Percentiles rank a stretch among this genome's conserved stretches.
Evolutionary conservation across 2,329 filamentous ascomycete genomes (phyloP).

Genomic region (Aspergillus pseudotamarii): DNA sequence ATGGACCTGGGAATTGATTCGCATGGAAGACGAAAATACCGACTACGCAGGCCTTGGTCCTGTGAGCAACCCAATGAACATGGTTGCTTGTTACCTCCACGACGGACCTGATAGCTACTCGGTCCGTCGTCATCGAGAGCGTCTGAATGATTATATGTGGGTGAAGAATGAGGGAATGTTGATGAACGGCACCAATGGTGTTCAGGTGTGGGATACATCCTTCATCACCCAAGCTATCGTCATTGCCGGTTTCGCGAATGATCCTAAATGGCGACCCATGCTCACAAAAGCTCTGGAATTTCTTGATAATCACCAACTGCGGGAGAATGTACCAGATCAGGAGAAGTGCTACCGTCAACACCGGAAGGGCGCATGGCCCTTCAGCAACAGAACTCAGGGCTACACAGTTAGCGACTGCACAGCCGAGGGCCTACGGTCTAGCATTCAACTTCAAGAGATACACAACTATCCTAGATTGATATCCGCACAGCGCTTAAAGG

Average conservation of each 20-base stretch:
- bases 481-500: slow-evolving; percentile 75
- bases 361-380: slow-evolving; percentile 92
- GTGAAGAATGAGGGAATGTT: slow-evolving; percentile 91
- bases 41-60: slow-evolving; percentile 84
- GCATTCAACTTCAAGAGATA: slow-evolving; percentile 80
- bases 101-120: slow-evolving; percentile 75
- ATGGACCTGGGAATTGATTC: slow-evolving; percentile 79
- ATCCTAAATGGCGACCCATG: slow-evolving; percentile 80
- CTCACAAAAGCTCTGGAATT: slow-evolving; percentile 80
- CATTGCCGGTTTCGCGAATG: slow-evolving; percentile 75
- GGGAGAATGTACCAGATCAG: slow-evolving; percentile 77
- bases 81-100: slow-evolving; percentile 79
- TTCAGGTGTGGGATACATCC: slow-evolving; percentile 94
- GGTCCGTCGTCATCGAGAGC: slow-evolving; percentile 76
- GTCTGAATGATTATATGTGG: slow-evolving; percentile 86
- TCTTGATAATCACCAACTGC: slow-evolving; percentile 87
- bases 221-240: slow-evolving; percentile 84
- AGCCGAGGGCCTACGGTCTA: slow-evolving; percentile 83
- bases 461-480: slow-evolving; percentile 74
- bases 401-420: slow-evolving; percentile 96
- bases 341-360: slow-evolving; percentile 84
- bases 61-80: slow-evolving; percentile 88
- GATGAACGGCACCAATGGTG: slow-evolving; percentile 95
- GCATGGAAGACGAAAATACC: slow-evolving; percentile 92
- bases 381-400: slow-evolving; percentile 88